Conservation (phyloP, 352 stramenopile species). For the Globisporangium uncinulatum region DNA sequence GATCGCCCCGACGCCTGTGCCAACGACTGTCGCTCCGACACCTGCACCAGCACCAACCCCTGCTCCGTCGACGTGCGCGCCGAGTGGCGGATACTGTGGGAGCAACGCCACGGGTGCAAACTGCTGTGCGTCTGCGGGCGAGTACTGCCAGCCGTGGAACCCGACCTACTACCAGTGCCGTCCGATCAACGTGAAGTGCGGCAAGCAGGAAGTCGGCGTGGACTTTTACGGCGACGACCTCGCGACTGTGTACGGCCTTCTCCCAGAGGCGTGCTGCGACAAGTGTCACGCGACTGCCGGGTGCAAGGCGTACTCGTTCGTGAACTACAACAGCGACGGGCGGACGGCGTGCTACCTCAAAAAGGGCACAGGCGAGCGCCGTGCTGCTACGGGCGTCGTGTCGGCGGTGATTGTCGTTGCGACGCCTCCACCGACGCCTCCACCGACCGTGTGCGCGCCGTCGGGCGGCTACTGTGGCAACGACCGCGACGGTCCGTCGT, state of each 20-base stretch:
- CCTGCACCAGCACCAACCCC: neutral
- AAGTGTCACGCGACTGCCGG: conserved; percentile 30
- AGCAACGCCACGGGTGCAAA: conserved; percentile 5
- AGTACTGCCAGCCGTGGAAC: conserved; percentile 25
- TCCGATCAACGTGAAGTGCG: neutral
- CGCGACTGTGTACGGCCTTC: neutral
- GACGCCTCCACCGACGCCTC: neutral
- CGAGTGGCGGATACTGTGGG: conserved; percentile 6
- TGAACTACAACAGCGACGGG: conserved; percentile 20
- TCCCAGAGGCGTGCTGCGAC: conserved; percentile 28
- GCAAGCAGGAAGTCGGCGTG: conserved; percentile 10
- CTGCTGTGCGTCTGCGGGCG: conserved; percentile 9
- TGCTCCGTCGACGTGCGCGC: neutral
- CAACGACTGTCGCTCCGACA: neutral
- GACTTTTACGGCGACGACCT: conserved; percentile 19
- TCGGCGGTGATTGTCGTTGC: neutral
- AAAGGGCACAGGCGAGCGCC: neutral
- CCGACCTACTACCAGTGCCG: conserved; percentile 12
- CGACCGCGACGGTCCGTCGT: neutral
- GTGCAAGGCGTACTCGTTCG: conserved; percentile 54
- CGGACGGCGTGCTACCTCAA: conserved; percentile 14
- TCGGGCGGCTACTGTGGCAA: conserved; percentile 6
- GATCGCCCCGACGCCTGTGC: no score
- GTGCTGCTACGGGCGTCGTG: no score
- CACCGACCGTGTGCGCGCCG: conserved; percentile 1